A percentile compares a stretch with the other conserved stretches of the same genome.
Conservation (phyloP, 345 rosid species). For the Psidium guajava region DNA sequence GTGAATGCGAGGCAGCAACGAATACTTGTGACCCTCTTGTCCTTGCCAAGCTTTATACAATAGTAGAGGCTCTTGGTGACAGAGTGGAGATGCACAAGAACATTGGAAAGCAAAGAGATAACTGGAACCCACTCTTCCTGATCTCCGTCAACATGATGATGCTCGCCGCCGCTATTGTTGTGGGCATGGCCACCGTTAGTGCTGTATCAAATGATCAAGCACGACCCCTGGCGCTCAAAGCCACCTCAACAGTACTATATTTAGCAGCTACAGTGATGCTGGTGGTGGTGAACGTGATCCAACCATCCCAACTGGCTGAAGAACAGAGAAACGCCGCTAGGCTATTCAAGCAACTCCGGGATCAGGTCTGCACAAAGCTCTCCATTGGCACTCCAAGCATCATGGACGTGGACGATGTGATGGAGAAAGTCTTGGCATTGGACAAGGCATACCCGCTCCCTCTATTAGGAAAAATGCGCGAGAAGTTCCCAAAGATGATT, state of each 20-base stretch:
- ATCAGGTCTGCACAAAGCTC: slow-evolving; percentile 17
- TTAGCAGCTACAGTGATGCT: slow-evolving; percentile 26
- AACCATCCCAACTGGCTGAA: slow-evolving; percentile 54
- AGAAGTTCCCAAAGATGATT: slow-evolving; percentile 30
- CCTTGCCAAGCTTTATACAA: not conserved
- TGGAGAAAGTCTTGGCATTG: slow-evolving; percentile 33
- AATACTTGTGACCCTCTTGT: not conserved
- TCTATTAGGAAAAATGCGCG: slow-evolving; percentile 34
- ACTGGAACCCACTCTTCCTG: slow-evolving; percentile 43
- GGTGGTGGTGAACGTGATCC: slow-evolving; percentile 33
- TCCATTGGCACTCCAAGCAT: slow-evolving; percentile 11
- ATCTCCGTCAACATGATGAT: slow-evolving; percentile 32
- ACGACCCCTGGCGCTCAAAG: slow-evolving; percentile 11
- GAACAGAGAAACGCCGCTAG: slow-evolving; percentile 48
- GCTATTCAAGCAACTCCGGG: slow-evolving; percentile 33
- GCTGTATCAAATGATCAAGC: slow-evolving; percentile 4
- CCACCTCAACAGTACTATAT: slow-evolving; percentile 29
- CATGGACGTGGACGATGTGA: slow-evolving; percentile 24
- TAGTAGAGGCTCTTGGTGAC: slow-evolving; percentile 38
- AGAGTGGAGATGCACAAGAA: slow-evolving; percentile 46
- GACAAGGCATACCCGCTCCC: slow-evolving; percentile 56
- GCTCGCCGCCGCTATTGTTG: slow-evolving; percentile 28
- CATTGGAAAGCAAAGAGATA: slow-evolving; percentile 37
- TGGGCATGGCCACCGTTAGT: slow-evolving; percentile 27
- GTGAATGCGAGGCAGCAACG: not conserved